These are phyloP conservation scores for Dissophora ornata DNA, from an alignment of 192 early-diverging fungal species.

Conservation along the genomic window DNA sequence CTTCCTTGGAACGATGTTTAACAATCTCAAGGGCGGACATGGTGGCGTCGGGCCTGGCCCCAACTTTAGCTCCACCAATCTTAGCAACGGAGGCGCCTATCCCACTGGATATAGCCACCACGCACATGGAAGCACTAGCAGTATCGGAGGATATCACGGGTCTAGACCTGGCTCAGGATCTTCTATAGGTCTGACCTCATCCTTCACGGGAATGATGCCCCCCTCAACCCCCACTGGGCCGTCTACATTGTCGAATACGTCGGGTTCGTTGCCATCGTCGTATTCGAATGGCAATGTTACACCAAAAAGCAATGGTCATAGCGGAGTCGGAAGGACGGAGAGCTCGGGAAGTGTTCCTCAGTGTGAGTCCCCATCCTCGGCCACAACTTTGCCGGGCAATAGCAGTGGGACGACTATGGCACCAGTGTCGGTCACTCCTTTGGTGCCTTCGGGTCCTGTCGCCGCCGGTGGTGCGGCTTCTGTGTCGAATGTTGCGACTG, in stretches of 20 bases:
- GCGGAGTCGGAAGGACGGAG: constrained; percentile 2
- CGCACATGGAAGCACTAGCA: constrained; percentile 46
- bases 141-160: constrained; percentile 44
- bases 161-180: constrained; percentile 49
- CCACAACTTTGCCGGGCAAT: constrained; percentile 15
- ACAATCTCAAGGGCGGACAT: constrained; percentile 31
- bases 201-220: constrained; percentile 33
- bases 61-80: constrained; percentile 5
- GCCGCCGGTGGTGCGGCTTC: background rate
- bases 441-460: constrained; percentile 12
- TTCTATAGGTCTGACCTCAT: constrained; percentile 33
- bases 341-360: constrained; percentile 3
- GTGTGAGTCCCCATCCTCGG: constrained; percentile 20
- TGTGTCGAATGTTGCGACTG: background rate
- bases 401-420: constrained; percentile 14
- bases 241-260: constrained; percentile 23
- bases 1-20: constrained; percentile 51
- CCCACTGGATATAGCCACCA: constrained; percentile 46
- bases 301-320: background rate
- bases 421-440: constrained; percentile 4
- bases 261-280: constrained; percentile 6
- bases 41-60: constrained; percentile 18
- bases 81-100: constrained; percentile 13
- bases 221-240: constrained; percentile 27
- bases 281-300: background rate